phyloP scores from a whole-genome alignment of 2,329 filamentous ascomycete genomes.

The Verticillium tricorpus region DNA sequence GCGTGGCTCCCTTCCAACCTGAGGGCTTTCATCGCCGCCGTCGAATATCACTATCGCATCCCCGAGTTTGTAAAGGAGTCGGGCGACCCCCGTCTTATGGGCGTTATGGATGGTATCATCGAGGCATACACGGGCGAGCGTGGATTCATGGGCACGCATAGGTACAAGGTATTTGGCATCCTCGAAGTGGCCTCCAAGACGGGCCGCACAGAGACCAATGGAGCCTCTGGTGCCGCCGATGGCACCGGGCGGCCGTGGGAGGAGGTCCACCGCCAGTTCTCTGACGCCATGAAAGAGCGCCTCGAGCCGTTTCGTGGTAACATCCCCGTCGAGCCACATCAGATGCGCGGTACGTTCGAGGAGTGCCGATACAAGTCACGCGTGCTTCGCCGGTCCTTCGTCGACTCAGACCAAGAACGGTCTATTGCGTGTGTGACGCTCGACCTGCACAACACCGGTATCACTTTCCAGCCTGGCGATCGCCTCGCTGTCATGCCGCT shows the following conservation, averaged over 20 bases:
- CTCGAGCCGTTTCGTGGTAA: conserved; percentile 44
- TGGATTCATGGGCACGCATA: conserved; percentile 51
- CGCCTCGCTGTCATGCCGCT: conserved; percentile 50
- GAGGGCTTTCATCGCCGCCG: conserved; percentile 49
- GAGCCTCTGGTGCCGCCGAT: conserved; percentile 39
- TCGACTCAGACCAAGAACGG: conserved; percentile 40
- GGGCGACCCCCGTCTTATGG: conserved; percentile 43
- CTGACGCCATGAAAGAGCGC: conserved; percentile 49
- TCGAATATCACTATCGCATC: conserved; percentile 49
- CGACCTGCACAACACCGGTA: conserved; percentile 47
- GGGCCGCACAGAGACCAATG: conserved; percentile 48
- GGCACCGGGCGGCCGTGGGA: conserved; percentile 40
- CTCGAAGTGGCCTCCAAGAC: conserved; percentile 50
- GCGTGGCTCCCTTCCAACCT: conserved; percentile 51
- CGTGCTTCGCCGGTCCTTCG: conserved; percentile 37
- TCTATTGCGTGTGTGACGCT: conserved; percentile 45
- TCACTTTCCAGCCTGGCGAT: conserved; percentile 49
- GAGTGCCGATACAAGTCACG: conserved; percentile 46
- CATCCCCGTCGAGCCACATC: conserved; percentile 42
- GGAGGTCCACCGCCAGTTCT: conserved; percentile 46
- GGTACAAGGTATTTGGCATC: conserved; percentile 54
- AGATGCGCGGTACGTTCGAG: conserved; percentile 51
- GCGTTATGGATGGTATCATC: conserved; percentile 49
- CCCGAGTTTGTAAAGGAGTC: conserved; percentile 49
- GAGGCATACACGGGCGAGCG: conserved; percentile 51